Evolutionary conservation across 2,329 filamentous ascomycete species (phyloP), one percentile per base, ranked within the genome.

Genomic region (Pseudogymnoascus sp.): DNA sequence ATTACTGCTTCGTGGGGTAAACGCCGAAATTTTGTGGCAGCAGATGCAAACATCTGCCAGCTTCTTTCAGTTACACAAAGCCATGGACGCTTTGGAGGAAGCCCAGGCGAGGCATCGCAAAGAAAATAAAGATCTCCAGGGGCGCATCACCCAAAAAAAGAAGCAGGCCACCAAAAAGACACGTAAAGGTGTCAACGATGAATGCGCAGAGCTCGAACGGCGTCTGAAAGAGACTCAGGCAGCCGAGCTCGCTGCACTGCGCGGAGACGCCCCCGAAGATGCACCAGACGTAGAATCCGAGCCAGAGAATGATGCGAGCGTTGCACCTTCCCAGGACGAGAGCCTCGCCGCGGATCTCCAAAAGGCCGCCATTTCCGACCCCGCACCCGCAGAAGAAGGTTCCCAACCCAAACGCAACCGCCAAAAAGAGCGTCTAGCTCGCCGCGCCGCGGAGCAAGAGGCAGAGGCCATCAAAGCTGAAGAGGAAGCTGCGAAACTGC

Each of bases 101-200:
- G 78, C 95, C 63, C 87, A 91, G 70, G 79, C 86, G 38, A 88
- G 88, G 56, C 95, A 99, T 75, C 87, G 91, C 70, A 95, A 91
- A 76, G 93, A 99, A 77, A 87, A 89, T 74, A 88, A 87, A 69
- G 93, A 97, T 65, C 82, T 99, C 26, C 90, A 96, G 75, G 83
- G 86, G 60, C 87, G 88, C 65, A 87, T 96, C 72, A 97, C 91
- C 4, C 92, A 89, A 77, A 97, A 97, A 82, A 99, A 97, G 82
- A 97, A 97, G 80, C 88, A 90, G 69, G 93, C 95, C 15, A 96
- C 89, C 56, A 99, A 97, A 78, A 91, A 86, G 85, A 93, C 82
- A 69, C 85, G 79, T 71, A 91, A 88, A 74, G 87, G 88, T 29
- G 80, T 93, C 71, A 91, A 89, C 42, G 82, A 88, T 61, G 90